phyloP scores from a whole-genome alignment of 1,284 basidiomycete species.

The Boletellus deceptivus region DNA sequence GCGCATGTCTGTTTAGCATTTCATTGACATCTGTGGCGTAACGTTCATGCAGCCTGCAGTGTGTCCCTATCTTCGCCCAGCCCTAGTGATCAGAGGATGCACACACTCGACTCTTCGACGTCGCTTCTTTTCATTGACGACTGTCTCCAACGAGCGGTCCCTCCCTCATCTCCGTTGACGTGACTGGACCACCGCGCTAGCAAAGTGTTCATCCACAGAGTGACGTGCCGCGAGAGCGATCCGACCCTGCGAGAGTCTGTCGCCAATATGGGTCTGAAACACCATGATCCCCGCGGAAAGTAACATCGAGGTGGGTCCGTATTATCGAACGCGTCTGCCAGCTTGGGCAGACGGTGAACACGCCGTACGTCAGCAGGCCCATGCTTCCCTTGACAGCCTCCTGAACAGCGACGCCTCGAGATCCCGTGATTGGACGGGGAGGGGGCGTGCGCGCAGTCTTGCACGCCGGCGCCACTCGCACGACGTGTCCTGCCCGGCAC shows the following conservation, averaged over 20 bases:
- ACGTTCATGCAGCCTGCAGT: not conserved
- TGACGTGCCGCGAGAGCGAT: not conserved
- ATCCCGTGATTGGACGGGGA: constrained; percentile 4
- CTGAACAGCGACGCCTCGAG: constrained; percentile 3
- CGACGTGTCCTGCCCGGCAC: constrained; percentile 16
- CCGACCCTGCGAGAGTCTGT: not conserved
- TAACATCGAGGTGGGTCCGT: not conserved
- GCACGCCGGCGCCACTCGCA: constrained; percentile 19
- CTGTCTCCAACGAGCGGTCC: constrained; percentile 2
- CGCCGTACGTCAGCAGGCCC: constrained; percentile 2
- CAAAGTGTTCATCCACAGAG: not conserved
- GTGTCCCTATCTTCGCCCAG: constrained; percentile 5
- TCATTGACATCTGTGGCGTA: constrained; percentile 19
- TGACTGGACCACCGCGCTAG: not conserved
- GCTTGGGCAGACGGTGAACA: not conserved
- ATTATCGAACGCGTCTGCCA: not conserved
- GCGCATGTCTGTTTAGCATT: constrained; percentile 1
- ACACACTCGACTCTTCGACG: constrained; percentile 3
- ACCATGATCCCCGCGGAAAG: not conserved
- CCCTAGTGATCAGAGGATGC: constrained; percentile 11
- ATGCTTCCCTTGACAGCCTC: constrained; percentile 8
- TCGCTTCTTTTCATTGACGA: constrained; percentile 20
- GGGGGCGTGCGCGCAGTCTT: not conserved
- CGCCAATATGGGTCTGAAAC: not conserved
- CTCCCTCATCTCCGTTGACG: constrained; percentile 26